A percentile compares a stretch with the other conserved stretches of the same genome.
phyloP scores from a whole-genome alignment of 192 early-diverging fungal species.

The Spinellus fusiger region DNA sequence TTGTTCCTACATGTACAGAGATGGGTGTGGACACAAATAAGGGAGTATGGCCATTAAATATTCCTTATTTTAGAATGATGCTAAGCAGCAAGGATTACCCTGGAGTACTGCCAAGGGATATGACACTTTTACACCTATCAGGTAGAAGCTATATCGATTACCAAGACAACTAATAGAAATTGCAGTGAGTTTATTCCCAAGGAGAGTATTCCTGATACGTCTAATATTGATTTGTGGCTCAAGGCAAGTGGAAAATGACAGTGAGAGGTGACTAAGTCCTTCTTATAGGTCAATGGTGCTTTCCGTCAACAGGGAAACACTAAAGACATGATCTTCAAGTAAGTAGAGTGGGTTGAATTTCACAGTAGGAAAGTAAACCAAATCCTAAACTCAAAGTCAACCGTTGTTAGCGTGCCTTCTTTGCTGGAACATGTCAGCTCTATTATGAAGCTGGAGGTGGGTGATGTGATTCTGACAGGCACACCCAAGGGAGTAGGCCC shows the following conservation, averaged over 20 bases:
- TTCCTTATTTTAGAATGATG: conserved; percentile 31
- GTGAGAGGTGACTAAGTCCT: neutral
- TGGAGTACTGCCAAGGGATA: conserved; percentile 93
- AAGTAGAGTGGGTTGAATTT: conserved; percentile 7
- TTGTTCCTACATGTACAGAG: too few species aligned
- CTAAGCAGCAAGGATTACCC: conserved; percentile 78
- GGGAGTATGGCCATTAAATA: neutral
- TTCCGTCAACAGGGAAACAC: conserved; percentile 83
- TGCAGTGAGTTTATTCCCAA: conserved; percentile 72
- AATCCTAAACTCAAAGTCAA: neutral
- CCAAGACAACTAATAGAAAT: neutral
- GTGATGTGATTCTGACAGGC: conserved; percentile 89
- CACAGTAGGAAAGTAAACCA: neutral
- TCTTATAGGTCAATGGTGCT: conserved; percentile 52
- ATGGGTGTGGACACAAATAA: too few species aligned
- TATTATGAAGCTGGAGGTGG: conserved; percentile 86
- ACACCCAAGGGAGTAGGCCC: conserved; percentile 89
- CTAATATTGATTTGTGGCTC: conserved; percentile 71
- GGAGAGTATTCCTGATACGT: conserved; percentile 59
- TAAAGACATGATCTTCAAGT: conserved; percentile 90
- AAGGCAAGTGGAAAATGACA: conserved; percentile 14
- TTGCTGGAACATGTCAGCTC: conserved; percentile 76
- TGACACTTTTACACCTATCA: conserved; percentile 92
- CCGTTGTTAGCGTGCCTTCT: conserved; percentile 54
- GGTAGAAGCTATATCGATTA: conserved; percentile 26